These are phyloP conservation scores for Trichothecium sympodiale DNA, from an alignment of 2,329 filamentous ascomycete species.

Conservation along the genomic window DNA sequence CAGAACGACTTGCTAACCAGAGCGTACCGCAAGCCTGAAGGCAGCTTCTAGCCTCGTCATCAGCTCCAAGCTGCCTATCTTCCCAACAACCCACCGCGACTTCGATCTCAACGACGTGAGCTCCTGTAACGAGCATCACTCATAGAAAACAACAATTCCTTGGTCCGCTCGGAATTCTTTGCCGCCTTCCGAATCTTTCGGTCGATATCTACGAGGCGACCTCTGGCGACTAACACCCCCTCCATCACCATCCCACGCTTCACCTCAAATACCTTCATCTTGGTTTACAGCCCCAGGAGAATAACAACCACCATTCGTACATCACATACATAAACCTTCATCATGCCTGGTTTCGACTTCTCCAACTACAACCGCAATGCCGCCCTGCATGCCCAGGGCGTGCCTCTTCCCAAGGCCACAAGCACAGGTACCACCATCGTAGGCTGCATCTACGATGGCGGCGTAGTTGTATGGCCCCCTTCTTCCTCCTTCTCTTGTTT, in stretches of 20 bases:
- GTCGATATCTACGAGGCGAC: background rate
- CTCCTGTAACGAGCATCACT: too few relatives aligned
- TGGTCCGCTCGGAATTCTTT: too few relatives aligned
- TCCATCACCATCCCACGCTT: constrained; percentile 3
- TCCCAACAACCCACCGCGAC: background rate
- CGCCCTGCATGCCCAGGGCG: constrained; percentile 84
- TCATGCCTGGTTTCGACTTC: constrained; percentile 97
- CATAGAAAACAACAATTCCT: too few relatives aligned
- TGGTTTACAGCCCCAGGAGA: background rate
- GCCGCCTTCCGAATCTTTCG: background rate
- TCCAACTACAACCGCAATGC: constrained; percentile 99
- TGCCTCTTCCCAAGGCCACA: constrained; percentile 92
- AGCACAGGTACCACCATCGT: constrained; percentile 99
- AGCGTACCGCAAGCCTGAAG: constrained; percentile 1
- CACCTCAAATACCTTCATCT: background rate
- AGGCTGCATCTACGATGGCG: constrained; percentile 90
- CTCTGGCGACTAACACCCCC: background rate
- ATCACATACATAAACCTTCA: constrained; percentile 18
- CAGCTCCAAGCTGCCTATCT: constrained; percentile 20
- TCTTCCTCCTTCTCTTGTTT: background rate
- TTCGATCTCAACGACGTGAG: background rate
- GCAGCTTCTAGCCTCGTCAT: constrained; percentile 39
- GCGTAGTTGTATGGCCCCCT: constrained; percentile 65
- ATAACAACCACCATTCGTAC: background rate
- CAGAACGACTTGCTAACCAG: too few relatives aligned